Evolutionary conservation across 2,329 filamentous ascomycete species (phyloP), one percentile per base, ranked within the genome.

Genomic region (Fusarium graminum): DNA sequence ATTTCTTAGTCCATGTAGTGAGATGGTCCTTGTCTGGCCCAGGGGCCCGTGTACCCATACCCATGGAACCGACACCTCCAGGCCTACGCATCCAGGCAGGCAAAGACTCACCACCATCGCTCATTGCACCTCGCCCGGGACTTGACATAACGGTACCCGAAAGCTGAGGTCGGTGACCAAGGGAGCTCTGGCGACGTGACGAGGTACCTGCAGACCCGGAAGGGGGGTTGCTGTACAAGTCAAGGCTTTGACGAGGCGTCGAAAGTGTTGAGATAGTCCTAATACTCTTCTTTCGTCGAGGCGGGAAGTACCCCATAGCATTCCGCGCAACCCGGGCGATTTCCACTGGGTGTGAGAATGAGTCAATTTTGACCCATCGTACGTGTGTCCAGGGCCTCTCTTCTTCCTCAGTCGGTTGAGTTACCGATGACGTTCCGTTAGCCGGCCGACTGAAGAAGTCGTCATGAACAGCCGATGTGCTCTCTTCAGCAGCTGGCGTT

Each of bases 271-370:
- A 91, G 51, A 86, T 85, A 2, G 88, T 88, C 70, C 85, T 82
- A 11, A 86, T 79, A 65, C 91, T 95, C 89, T 95, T 95, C 88
- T 94, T 92, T 74, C 93, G 85, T 19, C 93, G 87, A 9, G 94
- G 94, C 4, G 94, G 94, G 74, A 98, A 98, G 79, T 94, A 98
- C 25, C 94, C 94, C 42, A 97, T 84, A 3, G 90, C 86, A 78
- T 90, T 89, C 57, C 92, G 88, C 22, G 93, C 88, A 58, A 98
- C 88, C 29, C 95, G 89, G 16, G 89, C 93, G 67, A 99, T 95
- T 76, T 97, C 92, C 25, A 95, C 89, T 1, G 92, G 90, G 25
- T 88, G 84, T 16, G 80, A 77, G 46, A 83, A 80, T 22, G 89
- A 90, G 64, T 94, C 92, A 26, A 97, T 85, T 29, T 90, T 82